Evolutionary conservation across 1,139 yeast genomes (phyloP), one percentile per base, ranked within the genome.

Genomic region (Candida neerlandica): DNA sequence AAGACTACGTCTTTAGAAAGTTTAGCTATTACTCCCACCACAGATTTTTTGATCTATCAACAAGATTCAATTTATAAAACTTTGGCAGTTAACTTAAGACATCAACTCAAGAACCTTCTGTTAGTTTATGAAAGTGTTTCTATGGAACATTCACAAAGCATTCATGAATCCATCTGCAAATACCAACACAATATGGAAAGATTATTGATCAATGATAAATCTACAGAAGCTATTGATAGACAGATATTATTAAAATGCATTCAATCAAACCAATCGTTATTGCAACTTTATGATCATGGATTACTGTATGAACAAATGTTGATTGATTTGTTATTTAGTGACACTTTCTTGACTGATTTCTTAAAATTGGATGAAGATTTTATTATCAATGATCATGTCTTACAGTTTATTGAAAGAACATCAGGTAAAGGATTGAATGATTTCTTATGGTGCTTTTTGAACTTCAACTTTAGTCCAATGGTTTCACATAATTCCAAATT

Each of bases 401-500:
- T 50, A 16, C 41, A 45, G 11, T 47, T 50, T 16, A 45, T 47
- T 29, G 38, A 29, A 16, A 48, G 41, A 21, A 43, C 53, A 6
- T 33, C 42, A n/a, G 51, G 47, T n/a, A 44, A 45, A 32, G 53
- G 51, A 5, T 41, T 50, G 27, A 48, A 50, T 43, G 49, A 50
- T 15, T 48, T 45, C 41, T 34, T 50, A 14, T 47, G 48, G 49
- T 45, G 39, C 30, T 47, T 48, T 33, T 45, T 48, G 14, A 49
- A 50, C 41, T 50, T 48, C 43, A 46, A 51, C 18, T 50, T 50
- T 16, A 45, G 49, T 29, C 49, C 53, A 5, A 49, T 50, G 18
- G 48, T 43, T 6, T 38, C 51, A 11, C 41, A 44, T 19, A 50
- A 47, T 39, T 48, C 48, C 39, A 47, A 50, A 37, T 46, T 50